A percentile compares a stretch with the other conserved stretches of the same genome.
Evolutionary conservation across 305 asterid genomes (phyloP).

Genomic region (Fraxinus sp.): DNA sequence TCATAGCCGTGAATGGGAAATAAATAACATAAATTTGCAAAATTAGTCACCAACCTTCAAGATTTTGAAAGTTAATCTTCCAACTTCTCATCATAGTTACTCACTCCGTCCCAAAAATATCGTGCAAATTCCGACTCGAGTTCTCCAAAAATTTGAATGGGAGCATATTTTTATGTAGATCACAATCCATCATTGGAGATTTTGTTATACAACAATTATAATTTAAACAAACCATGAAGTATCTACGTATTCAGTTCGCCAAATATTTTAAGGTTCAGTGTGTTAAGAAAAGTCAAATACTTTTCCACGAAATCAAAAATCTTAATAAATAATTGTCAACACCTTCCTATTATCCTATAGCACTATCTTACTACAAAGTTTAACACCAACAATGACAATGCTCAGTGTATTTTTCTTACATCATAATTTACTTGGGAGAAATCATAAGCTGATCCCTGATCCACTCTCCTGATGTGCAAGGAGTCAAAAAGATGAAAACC

Average conservation of each 20-base stretch:
- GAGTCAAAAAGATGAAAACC: neutral
- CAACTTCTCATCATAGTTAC: neutral
- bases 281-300: neutral
- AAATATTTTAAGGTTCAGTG: neutral
- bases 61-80: too few species aligned
- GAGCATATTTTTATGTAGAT: neutral
- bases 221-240: neutral
- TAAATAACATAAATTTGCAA: too few species aligned
- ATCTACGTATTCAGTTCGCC: neutral
- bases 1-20: neutral
- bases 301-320: neutral
- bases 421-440: neutral
- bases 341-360: neutral
- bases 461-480: conserved; percentile 7
- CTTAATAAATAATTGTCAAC: neutral
- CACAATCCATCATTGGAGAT: neutral
- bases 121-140: neutral
- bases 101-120: neutral
- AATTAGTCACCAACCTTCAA: neutral
- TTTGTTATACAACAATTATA: neutral
- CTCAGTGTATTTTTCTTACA: neutral
- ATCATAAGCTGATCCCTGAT: conserved; percentile 5
- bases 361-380: neutral
- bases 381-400: neutral
- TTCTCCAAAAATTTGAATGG: neutral